These are phyloP conservation scores for Pythium periplocum DNA, from an alignment of 352 stramenopile genomes.

Conservation along the genomic window DNA sequence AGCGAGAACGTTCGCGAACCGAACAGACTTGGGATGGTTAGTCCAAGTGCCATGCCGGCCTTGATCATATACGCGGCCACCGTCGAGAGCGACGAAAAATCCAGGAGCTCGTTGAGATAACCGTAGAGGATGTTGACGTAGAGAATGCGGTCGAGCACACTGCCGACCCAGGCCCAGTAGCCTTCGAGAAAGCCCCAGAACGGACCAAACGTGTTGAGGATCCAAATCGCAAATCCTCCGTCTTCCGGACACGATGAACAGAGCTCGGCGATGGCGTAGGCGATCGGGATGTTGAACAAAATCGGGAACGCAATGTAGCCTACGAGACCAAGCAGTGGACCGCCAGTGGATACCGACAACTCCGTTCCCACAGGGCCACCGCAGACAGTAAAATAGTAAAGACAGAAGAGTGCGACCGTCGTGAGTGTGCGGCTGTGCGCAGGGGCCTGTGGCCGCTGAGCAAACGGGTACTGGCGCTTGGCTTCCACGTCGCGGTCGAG, in stretches of 20 bases:
- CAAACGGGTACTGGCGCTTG: too few relatives aligned
- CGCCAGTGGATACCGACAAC: conserved; percentile 10
- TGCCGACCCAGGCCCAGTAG: conserved; percentile 68
- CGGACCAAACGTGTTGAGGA: conserved; percentile 77
- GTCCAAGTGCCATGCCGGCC: neutral
- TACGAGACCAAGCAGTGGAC: conserved; percentile 53
- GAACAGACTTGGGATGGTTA: conserved; percentile 3
- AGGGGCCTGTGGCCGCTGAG: too few relatives aligned
- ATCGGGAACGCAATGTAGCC: conserved; percentile 72
- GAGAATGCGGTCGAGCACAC: conserved; percentile 48
- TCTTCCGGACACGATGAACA: conserved; percentile 76
- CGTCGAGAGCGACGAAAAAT: conserved; percentile 1
- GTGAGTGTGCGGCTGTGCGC: too few relatives aligned
- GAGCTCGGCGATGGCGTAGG: conserved; percentile 84
- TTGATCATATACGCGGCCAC: conserved; percentile 5
- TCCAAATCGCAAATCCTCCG: conserved; percentile 73
- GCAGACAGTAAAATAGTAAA: conserved; percentile 1
- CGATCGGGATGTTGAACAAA: conserved; percentile 78
- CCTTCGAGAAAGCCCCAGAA: conserved; percentile 62
- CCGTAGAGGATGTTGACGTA: conserved; percentile 7
- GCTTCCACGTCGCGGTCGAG: too few relatives aligned
- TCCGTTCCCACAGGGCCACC: conserved; percentile 9
- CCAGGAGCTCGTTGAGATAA: conserved; percentile 1
- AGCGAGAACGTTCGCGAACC: neutral
- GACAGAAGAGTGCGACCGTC: neutral